Evolutionary conservation across 2,329 filamentous ascomycete genomes (phyloP), one percentile per base, ranked within the genome.

Genomic region (Neofusicoccum cordaticola): DNA sequence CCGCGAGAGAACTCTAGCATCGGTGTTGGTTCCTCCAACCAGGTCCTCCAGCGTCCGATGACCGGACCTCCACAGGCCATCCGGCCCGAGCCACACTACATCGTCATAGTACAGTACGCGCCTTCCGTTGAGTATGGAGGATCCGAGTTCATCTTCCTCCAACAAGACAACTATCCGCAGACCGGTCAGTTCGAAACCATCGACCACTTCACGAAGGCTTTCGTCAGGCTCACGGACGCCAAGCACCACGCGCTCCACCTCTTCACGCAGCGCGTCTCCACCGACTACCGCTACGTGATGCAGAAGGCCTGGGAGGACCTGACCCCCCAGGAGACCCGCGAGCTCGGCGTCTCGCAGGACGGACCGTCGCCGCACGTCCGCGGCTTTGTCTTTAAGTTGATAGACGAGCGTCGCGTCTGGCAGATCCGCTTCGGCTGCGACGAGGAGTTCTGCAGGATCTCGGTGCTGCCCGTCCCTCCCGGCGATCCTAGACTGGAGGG

Each of bases 361-460:
- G 22, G 56, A 4, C 27, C 15, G 8, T 60, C 56, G 27, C 56
- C 56, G 4, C 31, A 47, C 22, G 12, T 47, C 42, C 27, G 15
- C 15, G 27, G 42, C 22, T 47, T 47, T n/a, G 47, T 3, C n/a
- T 12, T 45, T 2, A 17, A 27, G 2, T 3, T 12, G 42, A 4
- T 13, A 27, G 7, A n/a, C 9, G 15, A 35, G 1, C 13, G 9
- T 4, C 8, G 12, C 13, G 7, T 4, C 15, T 35, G 22, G 42
- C 41, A 45, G 17, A 19, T 60, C 9, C n/a, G 27, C 22, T 60
- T 60, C 17, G 56, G 56, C 42, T 60, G 56, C 13, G 42, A 60
- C 7, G 56, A 60, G 56, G 56, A 58, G 27, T 58, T 37, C 31
- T 60, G 56, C 44, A 27, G 56, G 17, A 58, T 58, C 15, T 31